Evolutionary conservation across 495 filamentous ascomycete genomes (phyloP).

Genomic region (Neurospora sp.): DNA sequence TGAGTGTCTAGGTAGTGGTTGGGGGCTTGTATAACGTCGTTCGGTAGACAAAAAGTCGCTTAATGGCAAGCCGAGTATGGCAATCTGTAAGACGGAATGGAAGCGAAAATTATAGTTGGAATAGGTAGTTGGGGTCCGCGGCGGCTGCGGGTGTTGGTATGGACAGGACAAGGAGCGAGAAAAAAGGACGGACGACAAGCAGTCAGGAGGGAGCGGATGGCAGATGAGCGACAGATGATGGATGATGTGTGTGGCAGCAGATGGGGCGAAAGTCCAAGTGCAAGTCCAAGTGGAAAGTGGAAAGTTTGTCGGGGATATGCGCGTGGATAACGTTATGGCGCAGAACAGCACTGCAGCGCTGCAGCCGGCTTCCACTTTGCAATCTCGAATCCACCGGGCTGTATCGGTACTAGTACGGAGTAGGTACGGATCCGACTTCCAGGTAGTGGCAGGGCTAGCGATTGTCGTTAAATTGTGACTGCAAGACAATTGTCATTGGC

Average conservation of each 20-base stretch:
- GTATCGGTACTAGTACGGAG: conserved; percentile 1
- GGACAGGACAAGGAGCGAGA: not conserved
- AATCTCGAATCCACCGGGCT: not conserved
- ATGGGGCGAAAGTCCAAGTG: not conserved
- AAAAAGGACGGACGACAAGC: not conserved
- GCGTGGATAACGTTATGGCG: not conserved
- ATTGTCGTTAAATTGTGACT: not conserved
- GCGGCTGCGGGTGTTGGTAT: not conserved
- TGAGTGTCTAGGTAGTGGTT: not conserved
- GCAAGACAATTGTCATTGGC: not conserved
- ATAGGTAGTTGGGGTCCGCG: not conserved
- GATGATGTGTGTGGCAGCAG: not conserved
- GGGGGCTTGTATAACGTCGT: not conserved
- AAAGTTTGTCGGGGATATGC: not conserved
- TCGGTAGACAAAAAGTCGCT: not conserved
- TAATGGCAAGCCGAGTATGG: not conserved
- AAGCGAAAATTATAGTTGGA: not conserved
- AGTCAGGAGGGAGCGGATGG: not conserved
- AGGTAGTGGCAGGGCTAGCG: not conserved
- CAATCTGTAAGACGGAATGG: not conserved
- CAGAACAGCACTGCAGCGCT: not conserved
- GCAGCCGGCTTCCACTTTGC: not conserved
- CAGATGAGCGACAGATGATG: not conserved
- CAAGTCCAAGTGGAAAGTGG: not conserved
- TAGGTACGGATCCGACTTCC: not conserved